Evolutionary conservation across 1,284 basidiomycete species (phyloP), one percentile per base, ranked within the genome.

Genomic region (Sanghuangporus baumii): DNA sequence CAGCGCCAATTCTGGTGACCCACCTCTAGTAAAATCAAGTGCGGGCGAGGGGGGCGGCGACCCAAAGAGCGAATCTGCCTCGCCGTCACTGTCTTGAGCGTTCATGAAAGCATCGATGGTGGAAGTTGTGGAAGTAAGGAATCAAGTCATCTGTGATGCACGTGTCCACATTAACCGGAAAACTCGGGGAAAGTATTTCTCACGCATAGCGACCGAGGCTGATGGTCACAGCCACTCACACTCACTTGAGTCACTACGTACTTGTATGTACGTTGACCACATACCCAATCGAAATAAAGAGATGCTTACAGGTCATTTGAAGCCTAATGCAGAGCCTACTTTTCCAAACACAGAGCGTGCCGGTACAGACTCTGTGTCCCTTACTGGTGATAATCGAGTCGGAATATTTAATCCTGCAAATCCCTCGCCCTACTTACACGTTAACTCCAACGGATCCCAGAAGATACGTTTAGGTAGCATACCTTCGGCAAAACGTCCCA

Each of bases 61-160:
- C 65, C 89, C 89, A 62, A 92, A 92, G 69, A 91, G 87, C 43
- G 89, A 91, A 68, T 85, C 86, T 67, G 80, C 76, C 66, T 88
- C 83, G 66, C 76, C 77, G 62, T 74, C 74, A 60, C 71, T 71
- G 65, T 70, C 64, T 38, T 60, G 55, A 67, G 64, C 65, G 59
- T 60, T 64, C 65, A 67, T 66, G n/a, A 47, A 60, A 31, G 38
- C 54, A 56, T 64, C 37, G 47, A 64, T 16, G 54, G 20, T 40
- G 58, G 57, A 60, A 62, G 62, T 16, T 47, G 20, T 40, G 58
- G 57, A 60, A 62, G 62, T 64, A 64, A 40, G 54, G 26, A 48
- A 16, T 62, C 36, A 37, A 67, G 50, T 14, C 36, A 41, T 26
- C 56, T 47, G 38, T 46, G 54, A 23, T 55, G 40, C 54, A 8